Evolutionary conservation across 208 protist genomes (phyloP).

Genomic region (Acanthamoeba castellanii): DNA sequence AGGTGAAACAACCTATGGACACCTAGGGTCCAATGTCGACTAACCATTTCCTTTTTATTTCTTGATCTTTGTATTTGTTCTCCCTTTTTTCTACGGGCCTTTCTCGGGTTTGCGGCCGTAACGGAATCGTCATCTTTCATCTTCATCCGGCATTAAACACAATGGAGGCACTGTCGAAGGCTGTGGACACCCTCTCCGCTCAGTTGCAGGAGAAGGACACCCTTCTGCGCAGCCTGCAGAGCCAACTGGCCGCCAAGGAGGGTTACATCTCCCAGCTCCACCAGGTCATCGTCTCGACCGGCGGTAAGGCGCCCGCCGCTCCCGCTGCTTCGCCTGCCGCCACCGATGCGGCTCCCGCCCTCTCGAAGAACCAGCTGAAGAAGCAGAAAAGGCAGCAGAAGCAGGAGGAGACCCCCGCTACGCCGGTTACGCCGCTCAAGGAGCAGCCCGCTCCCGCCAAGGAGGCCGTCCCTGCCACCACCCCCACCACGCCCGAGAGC

Average conservation of each 20-base stretch:
- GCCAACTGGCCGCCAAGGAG: not conserved
- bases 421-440: constrained; percentile 5
- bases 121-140: too few relatives aligned
- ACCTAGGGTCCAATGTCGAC: too few relatives aligned
- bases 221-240: not conserved
- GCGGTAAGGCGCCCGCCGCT: constrained; percentile 3
- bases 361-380: constrained; percentile 45
- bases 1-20: too few relatives aligned
- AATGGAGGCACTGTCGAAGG: constrained; percentile 6
- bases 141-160: too few relatives aligned
- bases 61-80: not conserved
- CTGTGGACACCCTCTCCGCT: constrained; percentile 22
- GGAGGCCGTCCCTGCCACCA: not conserved
- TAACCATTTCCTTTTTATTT: not conserved
- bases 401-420: not conserved
- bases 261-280: constrained; percentile 20
- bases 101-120: not conserved
- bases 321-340: not conserved
- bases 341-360: not conserved
- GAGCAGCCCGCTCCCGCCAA: constrained; percentile 42
- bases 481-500: not conserved
- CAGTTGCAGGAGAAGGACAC: constrained; percentile 12
- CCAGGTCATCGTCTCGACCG: not conserved
- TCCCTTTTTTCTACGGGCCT: not conserved
- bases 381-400: constrained; percentile 25